These are phyloP conservation scores for Leptographium wingfieldii DNA, from an alignment of 2,329 filamentous ascomycete species.

Conservation along the genomic window DNA sequence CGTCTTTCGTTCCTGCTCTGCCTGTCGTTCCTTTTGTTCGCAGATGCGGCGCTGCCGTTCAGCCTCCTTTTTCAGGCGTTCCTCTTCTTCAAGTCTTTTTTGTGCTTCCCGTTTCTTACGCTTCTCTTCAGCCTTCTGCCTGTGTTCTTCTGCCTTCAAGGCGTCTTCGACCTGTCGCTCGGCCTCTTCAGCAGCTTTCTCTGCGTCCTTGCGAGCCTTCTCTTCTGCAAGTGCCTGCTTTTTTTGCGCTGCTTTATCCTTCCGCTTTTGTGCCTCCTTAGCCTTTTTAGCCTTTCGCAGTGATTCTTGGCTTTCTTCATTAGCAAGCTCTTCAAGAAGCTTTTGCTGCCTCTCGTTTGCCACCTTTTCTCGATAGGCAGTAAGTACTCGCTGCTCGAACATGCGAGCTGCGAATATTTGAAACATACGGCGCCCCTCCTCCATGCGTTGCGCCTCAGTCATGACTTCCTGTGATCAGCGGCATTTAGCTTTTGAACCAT, in stretches of 20 bases:
- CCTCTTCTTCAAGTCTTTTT: constrained; percentile 82
- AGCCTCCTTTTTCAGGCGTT: constrained; percentile 69
- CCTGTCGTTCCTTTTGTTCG: constrained; percentile 76
- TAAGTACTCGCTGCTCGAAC: constrained; percentile 95
- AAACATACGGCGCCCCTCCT: constrained; percentile 96
- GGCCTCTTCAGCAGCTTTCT: constrained; percentile 78
- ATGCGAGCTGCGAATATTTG: constrained; percentile 98
- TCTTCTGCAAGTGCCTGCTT: constrained; percentile 86
- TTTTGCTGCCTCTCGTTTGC: constrained; percentile 83
- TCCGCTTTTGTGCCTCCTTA: constrained; percentile 87
- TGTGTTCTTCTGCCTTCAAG: constrained; percentile 68
- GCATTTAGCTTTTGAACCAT: not conserved
- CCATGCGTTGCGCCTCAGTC: constrained; percentile 98
- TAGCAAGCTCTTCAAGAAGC: constrained; percentile 79
- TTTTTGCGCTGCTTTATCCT: constrained; percentile 83
- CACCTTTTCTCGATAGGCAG: constrained; percentile 96
- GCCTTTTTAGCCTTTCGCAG: constrained; percentile 86
- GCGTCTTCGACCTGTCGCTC: constrained; percentile 63
- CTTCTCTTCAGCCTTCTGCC: constrained; percentile 75
- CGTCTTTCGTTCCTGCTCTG: constrained; percentile 72
- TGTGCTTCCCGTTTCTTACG: constrained; percentile 83
- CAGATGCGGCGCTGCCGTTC: constrained; percentile 68
- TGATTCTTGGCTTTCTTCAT: constrained; percentile 64
- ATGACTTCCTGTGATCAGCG: constrained; percentile 68
- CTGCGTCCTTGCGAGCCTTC: constrained; percentile 73